Evolutionary conservation across 305 asterid species (phyloP), one percentile per base, ranked within the genome.

Genomic region (Striga hermonthica): DNA sequence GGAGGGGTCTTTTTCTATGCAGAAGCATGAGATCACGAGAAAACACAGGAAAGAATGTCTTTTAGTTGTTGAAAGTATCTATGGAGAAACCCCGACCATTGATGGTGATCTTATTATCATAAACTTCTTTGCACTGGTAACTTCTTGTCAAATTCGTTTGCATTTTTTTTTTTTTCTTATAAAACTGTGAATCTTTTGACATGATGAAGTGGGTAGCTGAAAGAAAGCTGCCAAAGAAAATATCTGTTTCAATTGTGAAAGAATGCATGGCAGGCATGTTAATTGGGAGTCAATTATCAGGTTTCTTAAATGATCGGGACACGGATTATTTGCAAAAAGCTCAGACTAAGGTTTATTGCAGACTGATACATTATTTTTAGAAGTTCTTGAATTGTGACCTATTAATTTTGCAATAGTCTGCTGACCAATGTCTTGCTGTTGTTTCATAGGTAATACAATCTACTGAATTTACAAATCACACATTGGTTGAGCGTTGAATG

Each of bases 41-140:
- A 80, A 75, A 68, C 97, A 92, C 68, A 84, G 97, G 74, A 81
- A 80, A 68, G 86, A 89, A 49, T 89, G 95, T 74, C 67, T 84
- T 69, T 80, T 81, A 5, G 66, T 75, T 56, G 53, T 83, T 77
- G 97, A 87, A 70, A 75, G 64, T 77, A 80, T 89, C 66, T 89
- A 79, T 76, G 96, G 89, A 74, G 96, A 80, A 58, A 82, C 67
- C 64, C 66, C 81, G 50, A 61, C 72, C 79, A 66, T 78, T 73
- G 82, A 83, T 74, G 86, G 85, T 52, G 97, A 92, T 70, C 73
- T 83, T 70, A 81, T 92, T 67, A 70, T 86, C 72, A 87, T 92
- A 71, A 92, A 92, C 76, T 86, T 89, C 78, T 92, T 92, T 72
- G 95, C 97, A 9, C 81, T 92, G 97, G 98, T 92, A 88, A 78